Evolutionary conservation across 768 basidiomycete species (phyloP).

Genomic region (Chalciporus sphaerocephalus): DNA sequence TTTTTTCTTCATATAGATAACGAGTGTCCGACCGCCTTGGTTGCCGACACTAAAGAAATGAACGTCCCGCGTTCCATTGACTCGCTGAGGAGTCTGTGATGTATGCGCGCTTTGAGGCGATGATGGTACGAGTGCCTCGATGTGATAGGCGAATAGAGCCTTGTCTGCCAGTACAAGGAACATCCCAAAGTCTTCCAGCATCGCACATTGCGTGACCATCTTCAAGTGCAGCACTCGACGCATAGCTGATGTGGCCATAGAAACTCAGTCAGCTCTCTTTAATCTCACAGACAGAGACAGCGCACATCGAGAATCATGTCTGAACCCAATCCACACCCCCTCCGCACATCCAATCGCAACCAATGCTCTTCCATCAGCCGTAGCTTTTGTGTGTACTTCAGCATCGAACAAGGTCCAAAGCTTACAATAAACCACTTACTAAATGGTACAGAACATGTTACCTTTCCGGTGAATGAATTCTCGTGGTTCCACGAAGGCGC

Average conservation of each 20-base stretch:
- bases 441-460: conserved; percentile 94
- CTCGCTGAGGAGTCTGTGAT: conserved; percentile 80
- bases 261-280: conserved; percentile 5
- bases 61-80: conserved; percentile 88
- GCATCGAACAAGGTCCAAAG: not conserved
- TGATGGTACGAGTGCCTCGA: conserved; percentile 93
- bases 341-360: conserved; percentile 94
- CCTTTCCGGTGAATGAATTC: conserved; percentile 71
- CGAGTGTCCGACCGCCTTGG: conserved; percentile 80
- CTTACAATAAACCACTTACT: conserved; percentile 39
- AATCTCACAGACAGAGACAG: not conserved
- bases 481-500: conserved; percentile 64
- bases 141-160: conserved; percentile 89
- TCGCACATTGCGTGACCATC: conserved; percentile 91
- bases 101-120: conserved; percentile 63
- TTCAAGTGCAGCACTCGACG: conserved; percentile 91
- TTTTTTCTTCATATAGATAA: conserved; percentile 96
- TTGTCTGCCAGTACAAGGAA: conserved; percentile 95
- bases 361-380: conserved; percentile 76
- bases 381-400: conserved; percentile 44
- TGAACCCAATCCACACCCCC: conserved; percentile 93
- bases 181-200: conserved; percentile 94
- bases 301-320: conserved; percentile 80
- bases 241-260: conserved; percentile 52
- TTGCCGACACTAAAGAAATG: conserved; percentile 94